Evolutionary conservation across 441 rosid genomes (phyloP).

Genomic region (Populus hybrid): DNA sequence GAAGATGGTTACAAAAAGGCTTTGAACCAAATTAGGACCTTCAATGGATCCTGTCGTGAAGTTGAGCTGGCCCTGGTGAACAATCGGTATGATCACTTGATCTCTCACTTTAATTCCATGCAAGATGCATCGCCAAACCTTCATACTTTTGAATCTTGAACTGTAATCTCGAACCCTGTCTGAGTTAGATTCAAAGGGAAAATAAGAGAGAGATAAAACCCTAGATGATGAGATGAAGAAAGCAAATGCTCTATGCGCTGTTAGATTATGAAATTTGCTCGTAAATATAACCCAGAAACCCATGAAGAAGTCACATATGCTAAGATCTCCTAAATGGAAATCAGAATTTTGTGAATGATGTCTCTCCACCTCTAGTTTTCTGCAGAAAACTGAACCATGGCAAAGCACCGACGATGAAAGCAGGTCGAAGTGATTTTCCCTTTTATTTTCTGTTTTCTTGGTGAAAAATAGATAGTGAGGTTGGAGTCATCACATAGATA

Average conservation of each 20-base stretch:
- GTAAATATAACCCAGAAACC: neutral
- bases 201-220: neutral
- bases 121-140: neutral
- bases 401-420: neutral
- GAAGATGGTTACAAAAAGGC: neutral
- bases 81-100: neutral
- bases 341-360: neutral
- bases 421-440: neutral
- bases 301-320: neutral
- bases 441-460: too few species aligned
- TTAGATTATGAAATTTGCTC: neutral
- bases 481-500: neutral
- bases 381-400: neutral
- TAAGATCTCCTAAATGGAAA: neutral
- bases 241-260: neutral
- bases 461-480: neutral
- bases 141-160: neutral
- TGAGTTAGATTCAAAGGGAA: neutral
- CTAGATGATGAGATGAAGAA: neutral
- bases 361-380: neutral
- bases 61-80: neutral
- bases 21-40: neutral
- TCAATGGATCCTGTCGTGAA: neutral
- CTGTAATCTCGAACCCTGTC: neutral
- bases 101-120: neutral